phyloP scores from a whole-genome alignment of 441 rosid species.

The Aleurites moluccanus region DNA sequence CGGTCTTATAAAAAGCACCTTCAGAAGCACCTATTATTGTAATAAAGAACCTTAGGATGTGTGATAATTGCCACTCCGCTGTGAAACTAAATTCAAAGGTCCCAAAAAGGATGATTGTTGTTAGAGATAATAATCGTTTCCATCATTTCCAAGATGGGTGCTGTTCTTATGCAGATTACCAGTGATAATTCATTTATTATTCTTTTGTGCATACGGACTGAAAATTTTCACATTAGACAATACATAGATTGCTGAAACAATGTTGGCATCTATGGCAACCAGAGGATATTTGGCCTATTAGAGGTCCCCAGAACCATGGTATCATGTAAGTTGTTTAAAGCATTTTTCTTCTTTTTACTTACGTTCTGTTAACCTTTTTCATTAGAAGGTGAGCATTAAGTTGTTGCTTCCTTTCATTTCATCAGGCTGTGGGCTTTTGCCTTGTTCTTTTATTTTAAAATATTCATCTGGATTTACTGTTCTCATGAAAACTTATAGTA shows the following conservation, averaged over 20 bases:
- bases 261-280: neutral
- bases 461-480: neutral
- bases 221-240: neutral
- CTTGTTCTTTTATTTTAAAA: neutral
- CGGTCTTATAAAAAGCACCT: conserved; percentile 65
- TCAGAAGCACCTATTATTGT: conserved; percentile 54
- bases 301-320: neutral
- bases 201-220: neutral
- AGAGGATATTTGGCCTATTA: neutral
- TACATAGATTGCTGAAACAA: neutral
- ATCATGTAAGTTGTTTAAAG: neutral
- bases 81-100: conserved; percentile 65
- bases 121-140: conserved; percentile 79
- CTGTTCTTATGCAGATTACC: conserved; percentile 70
- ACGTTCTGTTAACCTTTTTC: too few relatives aligned
- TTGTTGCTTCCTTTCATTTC: too few relatives aligned
- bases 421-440: too few relatives aligned
- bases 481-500: neutral
- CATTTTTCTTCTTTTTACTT: neutral
- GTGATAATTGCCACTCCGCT: conserved; percentile 89
- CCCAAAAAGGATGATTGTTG: conserved; percentile 51
- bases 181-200: conserved; percentile 40
- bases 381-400: neutral
- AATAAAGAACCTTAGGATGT: conserved; percentile 76
- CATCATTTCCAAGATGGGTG: conserved; percentile 65